phyloP scores from a whole-genome alignment of 768 basidiomycete genomes.

The Omphalotus guepiniiformis region DNA sequence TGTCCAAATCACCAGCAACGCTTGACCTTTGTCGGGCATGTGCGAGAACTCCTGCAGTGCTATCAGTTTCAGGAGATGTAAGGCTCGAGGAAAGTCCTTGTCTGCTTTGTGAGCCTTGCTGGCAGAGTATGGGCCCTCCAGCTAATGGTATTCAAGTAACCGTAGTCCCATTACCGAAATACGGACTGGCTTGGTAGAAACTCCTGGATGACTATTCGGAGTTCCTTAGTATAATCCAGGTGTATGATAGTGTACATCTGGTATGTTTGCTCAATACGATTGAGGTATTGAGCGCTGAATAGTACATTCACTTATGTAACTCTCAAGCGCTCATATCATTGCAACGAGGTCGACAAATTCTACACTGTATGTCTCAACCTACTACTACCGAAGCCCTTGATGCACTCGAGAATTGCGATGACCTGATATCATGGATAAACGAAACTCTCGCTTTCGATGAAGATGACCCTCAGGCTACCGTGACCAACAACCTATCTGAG shows the following conservation, averaged over 20 bases:
- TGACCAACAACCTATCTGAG: constrained; percentile 41
- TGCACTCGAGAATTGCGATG: constrained; percentile 56
- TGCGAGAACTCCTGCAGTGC: constrained; percentile 62
- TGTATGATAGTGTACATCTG: no score
- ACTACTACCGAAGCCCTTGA: constrained; percentile 43
- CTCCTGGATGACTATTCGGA: no score
- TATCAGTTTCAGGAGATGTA: constrained; percentile 65
- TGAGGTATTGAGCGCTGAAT: no score
- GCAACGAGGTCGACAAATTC: neutral
- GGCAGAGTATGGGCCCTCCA: constrained; percentile 63
- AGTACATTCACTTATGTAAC: no score
- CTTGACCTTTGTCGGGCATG: constrained; percentile 68
- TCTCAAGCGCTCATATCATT: no score
- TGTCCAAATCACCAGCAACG: constrained; percentile 58
- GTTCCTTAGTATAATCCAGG: no score
- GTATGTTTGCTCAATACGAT: no score
- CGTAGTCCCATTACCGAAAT: constrained; percentile 49
- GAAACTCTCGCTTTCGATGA: constrained; percentile 43
- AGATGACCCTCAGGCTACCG: constrained; percentile 22
- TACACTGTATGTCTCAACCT: constrained; percentile 10
- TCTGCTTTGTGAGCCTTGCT: constrained; percentile 68
- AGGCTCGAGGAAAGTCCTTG: constrained; percentile 78
- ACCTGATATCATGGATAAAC: constrained; percentile 72
- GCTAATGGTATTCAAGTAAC: constrained; percentile 34
- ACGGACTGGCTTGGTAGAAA: constrained; percentile 33